Evolutionary conservation across 2,329 filamentous ascomycete species (phyloP).

Genomic region (Cladosporium sp.): DNA sequence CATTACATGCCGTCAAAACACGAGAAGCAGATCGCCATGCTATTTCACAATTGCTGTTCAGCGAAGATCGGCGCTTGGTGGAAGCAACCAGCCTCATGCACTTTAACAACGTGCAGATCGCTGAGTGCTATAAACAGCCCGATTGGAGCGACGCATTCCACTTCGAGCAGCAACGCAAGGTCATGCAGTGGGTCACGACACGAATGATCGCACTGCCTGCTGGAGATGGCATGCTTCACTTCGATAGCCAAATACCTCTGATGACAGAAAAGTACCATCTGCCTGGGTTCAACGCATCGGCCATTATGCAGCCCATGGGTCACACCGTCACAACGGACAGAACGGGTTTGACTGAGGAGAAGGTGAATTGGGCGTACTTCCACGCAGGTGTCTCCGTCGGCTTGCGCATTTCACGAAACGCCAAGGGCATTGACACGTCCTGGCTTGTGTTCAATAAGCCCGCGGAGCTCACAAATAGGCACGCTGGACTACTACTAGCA

Average conservation of each 20-base stretch:
- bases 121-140: slow-evolving; percentile 74
- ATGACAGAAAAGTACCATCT: slow-evolving; percentile 91
- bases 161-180: slow-evolving; percentile 86
- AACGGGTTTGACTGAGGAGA: slow-evolving; percentile 85
- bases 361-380: slow-evolving; percentile 98
- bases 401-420: slow-evolving; percentile 83
- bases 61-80: slow-evolving; percentile 83
- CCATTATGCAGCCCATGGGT: slow-evolving; percentile 87
- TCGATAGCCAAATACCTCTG: slow-evolving; percentile 81
- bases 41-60: slow-evolving; percentile 84
- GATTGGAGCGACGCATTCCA: slow-evolving; percentile 84
- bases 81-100: slow-evolving; percentile 86
- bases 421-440: slow-evolving; percentile 93
- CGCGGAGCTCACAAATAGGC: slow-evolving; percentile 87
- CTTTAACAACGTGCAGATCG: slow-evolving; percentile 74
- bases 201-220: slow-evolving; percentile 86
- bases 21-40: slow-evolving; percentile 77
- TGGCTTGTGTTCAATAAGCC: slow-evolving; percentile 99
- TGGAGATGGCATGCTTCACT: slow-evolving; percentile 85
- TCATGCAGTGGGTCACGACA: slow-evolving; percentile 82
- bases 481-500: slow-evolving; percentile 89
- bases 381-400: slow-evolving; percentile 94
- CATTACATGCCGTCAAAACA: slow-evolving; percentile 70
- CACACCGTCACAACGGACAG: slow-evolving; percentile 94
- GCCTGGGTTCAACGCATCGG: slow-evolving; percentile 87